phyloP scores from a whole-genome alignment of 2,329 filamentous ascomycete genomes.

The Trichoderma harzianum region DNA sequence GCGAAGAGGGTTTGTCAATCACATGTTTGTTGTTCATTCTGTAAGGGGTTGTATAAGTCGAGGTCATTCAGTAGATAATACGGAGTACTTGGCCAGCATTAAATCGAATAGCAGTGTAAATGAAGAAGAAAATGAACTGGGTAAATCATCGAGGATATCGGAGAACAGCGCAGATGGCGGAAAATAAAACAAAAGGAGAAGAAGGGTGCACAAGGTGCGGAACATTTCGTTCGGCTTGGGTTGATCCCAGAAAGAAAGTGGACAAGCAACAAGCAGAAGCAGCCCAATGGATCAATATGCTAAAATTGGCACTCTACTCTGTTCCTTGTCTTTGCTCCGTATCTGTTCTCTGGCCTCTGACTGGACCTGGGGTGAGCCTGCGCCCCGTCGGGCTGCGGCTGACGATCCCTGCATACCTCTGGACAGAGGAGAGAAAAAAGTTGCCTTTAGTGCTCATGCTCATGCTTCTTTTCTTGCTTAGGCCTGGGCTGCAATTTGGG shows the following conservation, averaged over 20 bases:
- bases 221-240: background rate
- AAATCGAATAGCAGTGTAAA: background rate
- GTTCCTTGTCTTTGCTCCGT: background rate
- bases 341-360: background rate
- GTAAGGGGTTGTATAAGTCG: background rate
- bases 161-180: background rate
- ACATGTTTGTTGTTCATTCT: background rate
- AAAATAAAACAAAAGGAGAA: background rate
- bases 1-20: background rate
- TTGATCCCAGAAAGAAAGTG: background rate
- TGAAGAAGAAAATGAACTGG: background rate
- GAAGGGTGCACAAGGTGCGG: background rate
- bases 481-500: background rate
- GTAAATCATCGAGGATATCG: background rate
- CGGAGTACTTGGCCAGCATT: no score
- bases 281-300: background rate
- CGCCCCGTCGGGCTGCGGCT: slow-evolving; percentile 17
- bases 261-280: background rate
- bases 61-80: background rate
- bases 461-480: background rate
- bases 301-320: background rate
- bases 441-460: background rate
- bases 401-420: slow-evolving; percentile 8
- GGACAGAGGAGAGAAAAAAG: background rate
- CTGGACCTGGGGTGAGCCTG: slow-evolving; percentile 7